Base-by-base conservation (phyloP, 495 filamentous ascomycete genomes). In the Hypoxylon subgilvum region DNA sequence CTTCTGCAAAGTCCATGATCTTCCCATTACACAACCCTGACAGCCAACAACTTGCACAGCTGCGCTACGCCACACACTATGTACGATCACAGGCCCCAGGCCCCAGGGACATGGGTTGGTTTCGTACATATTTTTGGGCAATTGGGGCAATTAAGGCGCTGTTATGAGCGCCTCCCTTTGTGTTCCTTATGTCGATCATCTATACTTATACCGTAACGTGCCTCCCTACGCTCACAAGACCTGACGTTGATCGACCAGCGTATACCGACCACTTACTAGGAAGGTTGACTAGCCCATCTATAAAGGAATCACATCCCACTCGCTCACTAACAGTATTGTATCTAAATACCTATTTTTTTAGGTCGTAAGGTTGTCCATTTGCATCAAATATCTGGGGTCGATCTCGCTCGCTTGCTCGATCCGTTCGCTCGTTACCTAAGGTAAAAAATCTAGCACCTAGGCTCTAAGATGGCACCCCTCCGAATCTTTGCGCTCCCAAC, bases 401-500 rank as follows among this genome's bases (percentile, higher is more conserved):
- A 35, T 19, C 22, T 36, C 32, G 21, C 25, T 18, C 42, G 23
- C 23, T 43, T n/a, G n/a, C n/a, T 36, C 30, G 52, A 61, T 48
- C 43, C 50, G 40, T 57, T 51, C 59, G 42, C 36, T 63, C 51
- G 51, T 47, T 62, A 63, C 52, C 21, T 10, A 46, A 36, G 16
- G 30, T 27, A 43, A 38, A 9, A 41, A 55, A n/a, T n/a, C n/a
- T 23, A 50, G 19, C 6, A 45, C 35, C 13, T 46, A 44, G 36
- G 7, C 48, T 16, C 19, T 46, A 49, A 63, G 51, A 70, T 70
- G 67, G 67, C 67, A 32, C 65, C 67, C 44, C 35, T 67, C 21
- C 67, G 67, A 3, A 39, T 68, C n/a, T 51, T 72, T 59, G 48
- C 69, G 43, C 45, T 74, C 13, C 66, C 69, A 32, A 62, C 72